Base-by-base conservation (phyloP, 164 flowering plant genomes). In the Piper longum region DNA sequence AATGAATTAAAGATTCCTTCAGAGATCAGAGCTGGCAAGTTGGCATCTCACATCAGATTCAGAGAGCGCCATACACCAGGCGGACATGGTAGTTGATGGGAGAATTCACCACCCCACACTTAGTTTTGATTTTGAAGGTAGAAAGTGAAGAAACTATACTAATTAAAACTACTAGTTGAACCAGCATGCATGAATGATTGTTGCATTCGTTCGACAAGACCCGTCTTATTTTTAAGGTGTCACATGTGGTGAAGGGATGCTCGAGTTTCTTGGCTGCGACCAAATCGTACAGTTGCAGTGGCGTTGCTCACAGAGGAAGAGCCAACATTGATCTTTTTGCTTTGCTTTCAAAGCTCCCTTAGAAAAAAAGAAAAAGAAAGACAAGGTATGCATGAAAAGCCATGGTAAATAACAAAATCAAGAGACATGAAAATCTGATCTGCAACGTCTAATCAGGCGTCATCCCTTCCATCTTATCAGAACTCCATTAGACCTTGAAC, bases 261-360 rank as follows among this genome's bases (percentile, higher is more conserved):
- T 40, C 9, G 36, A 19, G 65, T 36, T 39, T 41, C 56, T 64
- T 56, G 68, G 56, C 58, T 57, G 62, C 52, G 19, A 57, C 40
- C 39, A 55, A 58, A 41, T 13, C 14, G 48, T 11, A 61, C 57
- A 60, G 67, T 71, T 68, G 40, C 45, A 63, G 56, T 54, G 56
- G 62, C 63, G 58, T 62, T 36, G 41, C 26, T 36, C 52, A 48
- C 8, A 44, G 7, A 43, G 54, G 26, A 64, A 67, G 64, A 72
- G 74, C 74, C 74, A 72, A 64, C 41, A 60, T 13, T 61, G 65
- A 68, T 66, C 64, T 73, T 60, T 71, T 64, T 61, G 55, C 14
- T 71, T 44, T 56, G 18, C 63, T 60, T 66, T 58, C 59, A 62
- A 66, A 57, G 36, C 59, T 39, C 54, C 17, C 57, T 44, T 55